These are phyloP conservation scores for Eucalyptus regnans DNA, from an alignment of 345 rosid species.

Conservation along the genomic window DNA sequence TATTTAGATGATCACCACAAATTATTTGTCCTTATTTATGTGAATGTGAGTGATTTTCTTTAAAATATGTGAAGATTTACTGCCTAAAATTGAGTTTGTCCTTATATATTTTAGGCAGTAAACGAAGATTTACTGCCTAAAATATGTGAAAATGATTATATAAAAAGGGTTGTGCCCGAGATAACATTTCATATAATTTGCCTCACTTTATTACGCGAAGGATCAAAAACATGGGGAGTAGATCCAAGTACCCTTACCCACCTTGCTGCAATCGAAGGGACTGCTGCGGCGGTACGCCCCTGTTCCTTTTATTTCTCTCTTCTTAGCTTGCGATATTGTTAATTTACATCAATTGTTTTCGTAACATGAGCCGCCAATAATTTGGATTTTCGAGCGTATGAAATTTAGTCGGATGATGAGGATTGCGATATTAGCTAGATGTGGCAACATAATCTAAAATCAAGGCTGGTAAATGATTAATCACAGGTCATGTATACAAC, in stretches of 20 bases:
- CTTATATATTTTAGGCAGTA: no score
- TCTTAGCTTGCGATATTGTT: not conserved
- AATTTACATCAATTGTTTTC: no score
- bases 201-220: not conserved
- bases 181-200: not conserved
- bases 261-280: not conserved
- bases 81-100: no score
- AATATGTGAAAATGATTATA: not conserved
- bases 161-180: not conserved
- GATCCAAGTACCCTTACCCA: not conserved
- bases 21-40: no score
- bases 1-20: no score
- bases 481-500: fast-evolving
- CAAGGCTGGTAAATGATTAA: not conserved
- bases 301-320: not conserved
- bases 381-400: not conserved
- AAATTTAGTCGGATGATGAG: not conserved
- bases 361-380: not conserved
- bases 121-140: no score
- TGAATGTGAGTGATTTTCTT: no score
- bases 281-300: not conserved
- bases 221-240: not conserved
- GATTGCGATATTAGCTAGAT: not conserved
- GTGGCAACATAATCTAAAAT: not conserved
- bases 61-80: not conserved